Conservation (phyloP, 202 grass and related monocot species). For the Carex sylvatica region DNA sequence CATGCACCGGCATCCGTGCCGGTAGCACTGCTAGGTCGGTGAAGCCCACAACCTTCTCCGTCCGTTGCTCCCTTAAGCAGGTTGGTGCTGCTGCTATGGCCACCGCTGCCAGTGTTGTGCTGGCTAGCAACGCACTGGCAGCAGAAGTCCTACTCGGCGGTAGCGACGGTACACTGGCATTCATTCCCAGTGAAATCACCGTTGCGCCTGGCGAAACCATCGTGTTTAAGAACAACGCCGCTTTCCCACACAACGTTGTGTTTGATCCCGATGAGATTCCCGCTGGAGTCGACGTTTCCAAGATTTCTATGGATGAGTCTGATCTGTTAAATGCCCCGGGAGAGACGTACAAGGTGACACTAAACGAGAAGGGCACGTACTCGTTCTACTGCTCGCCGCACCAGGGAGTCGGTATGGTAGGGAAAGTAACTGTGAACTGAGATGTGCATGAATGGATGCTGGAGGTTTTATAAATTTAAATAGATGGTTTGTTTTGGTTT, state of each 20-base stretch:
- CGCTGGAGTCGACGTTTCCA: constrained; percentile 46
- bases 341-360: constrained; percentile 62
- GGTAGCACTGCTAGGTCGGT: constrained; percentile 11
- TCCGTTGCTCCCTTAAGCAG: constrained; percentile 51
- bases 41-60: constrained; percentile 1
- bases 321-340: constrained; percentile 66
- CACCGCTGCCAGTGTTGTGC: constrained; percentile 56
- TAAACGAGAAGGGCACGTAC: constrained; percentile 84
- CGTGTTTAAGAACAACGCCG: constrained; percentile 95
- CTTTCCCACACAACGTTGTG: constrained; percentile 86
- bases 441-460: background rate
- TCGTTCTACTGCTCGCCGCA: constrained; percentile 88
- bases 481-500: constrained; percentile 8
- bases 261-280: constrained; percentile 94
- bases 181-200: constrained; percentile 64
- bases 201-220: constrained; percentile 77
- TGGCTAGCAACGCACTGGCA: constrained; percentile 60
- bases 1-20: constrained; percentile 38
- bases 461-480: background rate
- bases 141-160: constrained; percentile 64
- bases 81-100: constrained; percentile 51
- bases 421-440: constrained; percentile 91
- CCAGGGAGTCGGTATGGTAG: constrained; percentile 79
- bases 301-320: constrained; percentile 67
- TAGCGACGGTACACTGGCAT: constrained; percentile 53